A percentile compares a stretch with the other conserved stretches of the same genome.
Conservation (phyloP, 768 basidiomycete genomes). For the Rhizopogon vinicolor region DNA sequence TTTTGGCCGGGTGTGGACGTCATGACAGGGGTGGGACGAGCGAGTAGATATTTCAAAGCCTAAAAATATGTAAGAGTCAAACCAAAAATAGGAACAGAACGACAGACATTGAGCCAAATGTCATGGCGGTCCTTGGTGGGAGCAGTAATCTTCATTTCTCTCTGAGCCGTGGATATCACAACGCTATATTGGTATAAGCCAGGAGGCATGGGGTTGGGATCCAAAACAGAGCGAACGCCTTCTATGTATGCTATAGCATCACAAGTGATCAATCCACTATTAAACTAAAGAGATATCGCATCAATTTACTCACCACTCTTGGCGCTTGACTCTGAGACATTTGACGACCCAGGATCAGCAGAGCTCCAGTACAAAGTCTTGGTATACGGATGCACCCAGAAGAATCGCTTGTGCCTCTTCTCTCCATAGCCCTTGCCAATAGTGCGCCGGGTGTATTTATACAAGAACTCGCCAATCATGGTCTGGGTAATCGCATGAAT, state of each 20-base stretch:
- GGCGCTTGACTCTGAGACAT: constrained; percentile 87
- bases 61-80: constrained; percentile 26
- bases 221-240: constrained; percentile 85
- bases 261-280: constrained; percentile 2
- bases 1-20: constrained; percentile 21
- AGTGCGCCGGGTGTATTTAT: constrained; percentile 90
- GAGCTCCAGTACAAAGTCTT: constrained; percentile 98
- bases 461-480: constrained; percentile 99
- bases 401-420: constrained; percentile 89
- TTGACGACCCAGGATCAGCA: constrained; percentile 85
- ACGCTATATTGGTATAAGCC: constrained; percentile 92
- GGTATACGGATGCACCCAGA: constrained; percentile 99
- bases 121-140: constrained; percentile 94
- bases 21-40: constrained; percentile 51
- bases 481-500: constrained; percentile 99
- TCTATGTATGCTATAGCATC: constrained; percentile 78
- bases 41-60: constrained; percentile 89
- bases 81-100: constrained; percentile 4
- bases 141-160: constrained; percentile 99
- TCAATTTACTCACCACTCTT: constrained; percentile 80
- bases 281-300: constrained; percentile 6
- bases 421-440: constrained; percentile 91
- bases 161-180: constrained; percentile 84
- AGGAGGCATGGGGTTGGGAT: constrained; percentile 94
- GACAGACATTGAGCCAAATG: constrained; percentile 86